Percentiles rank a stretch among this genome's conserved stretches.
Conservation (phyloP, 2,329 filamentous ascomycete genomes). For the Alternaria arbusti region DNA sequence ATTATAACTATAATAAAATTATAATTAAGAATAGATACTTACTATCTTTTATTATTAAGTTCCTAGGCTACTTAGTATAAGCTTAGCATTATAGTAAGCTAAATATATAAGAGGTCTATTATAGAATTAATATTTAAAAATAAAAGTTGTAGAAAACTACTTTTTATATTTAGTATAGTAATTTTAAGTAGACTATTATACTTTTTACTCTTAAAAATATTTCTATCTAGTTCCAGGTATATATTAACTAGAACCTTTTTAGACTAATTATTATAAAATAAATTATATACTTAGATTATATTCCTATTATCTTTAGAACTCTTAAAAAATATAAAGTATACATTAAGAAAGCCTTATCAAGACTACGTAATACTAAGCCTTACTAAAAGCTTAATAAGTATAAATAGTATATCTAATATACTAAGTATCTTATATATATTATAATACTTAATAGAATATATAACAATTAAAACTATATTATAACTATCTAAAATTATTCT, state of each 20-base stretch:
- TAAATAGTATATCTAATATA: neutral
- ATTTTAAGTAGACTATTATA: neutral
- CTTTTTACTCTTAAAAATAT: neutral
- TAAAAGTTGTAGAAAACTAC: neutral
- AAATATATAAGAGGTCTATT: neutral
- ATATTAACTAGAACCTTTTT: neutral
- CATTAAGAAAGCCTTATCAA: neutral
- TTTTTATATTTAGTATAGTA: neutral
- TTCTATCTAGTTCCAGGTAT: neutral
- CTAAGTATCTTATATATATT: neutral
- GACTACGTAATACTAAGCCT: neutral
- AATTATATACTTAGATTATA: neutral
- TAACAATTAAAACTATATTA: neutral
- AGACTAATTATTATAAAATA: neutral
- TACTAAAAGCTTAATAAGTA: neutral
- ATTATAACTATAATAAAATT: neutral
- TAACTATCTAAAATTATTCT: neutral
- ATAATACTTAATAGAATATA: neutral
- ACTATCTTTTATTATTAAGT: neutral
- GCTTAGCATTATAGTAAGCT: neutral
- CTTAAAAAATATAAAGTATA: neutral
- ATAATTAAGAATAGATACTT: neutral
- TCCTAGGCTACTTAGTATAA: neutral
- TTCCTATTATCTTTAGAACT: neutral
- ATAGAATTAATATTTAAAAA: neutral